Conservation (phyloP, 768 basidiomycete genomes). For the Auriscalpium orientale region DNA sequence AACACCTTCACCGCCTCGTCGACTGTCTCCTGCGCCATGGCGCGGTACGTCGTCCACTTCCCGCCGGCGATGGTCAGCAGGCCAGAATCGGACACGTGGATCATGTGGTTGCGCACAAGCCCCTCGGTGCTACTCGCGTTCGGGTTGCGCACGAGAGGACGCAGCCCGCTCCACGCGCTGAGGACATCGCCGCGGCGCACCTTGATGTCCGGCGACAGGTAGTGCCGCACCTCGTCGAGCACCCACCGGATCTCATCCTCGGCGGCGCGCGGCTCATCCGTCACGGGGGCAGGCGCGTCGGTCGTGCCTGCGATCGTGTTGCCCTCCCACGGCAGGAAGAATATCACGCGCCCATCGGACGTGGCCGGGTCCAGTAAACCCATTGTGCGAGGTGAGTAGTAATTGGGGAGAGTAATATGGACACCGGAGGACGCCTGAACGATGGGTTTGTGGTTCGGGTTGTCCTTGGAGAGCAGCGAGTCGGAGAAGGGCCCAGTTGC, state of each 20-base stretch:
- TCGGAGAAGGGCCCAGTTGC: conserved; percentile 96
- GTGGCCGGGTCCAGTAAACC: conserved; percentile 93
- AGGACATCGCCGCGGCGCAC: conserved; percentile 93
- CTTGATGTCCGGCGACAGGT: conserved; percentile 87
- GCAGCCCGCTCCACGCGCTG: conserved; percentile 88
- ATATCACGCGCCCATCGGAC: conserved; percentile 94
- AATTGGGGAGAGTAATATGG: conserved; percentile 95
- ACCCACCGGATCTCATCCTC: conserved; percentile 98
- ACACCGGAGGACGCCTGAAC: conserved; percentile 90
- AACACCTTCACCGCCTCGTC: conserved; percentile 80
- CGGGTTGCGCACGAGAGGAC: conserved; percentile 86
- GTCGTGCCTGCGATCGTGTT: conserved; percentile 97
- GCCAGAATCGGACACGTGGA: conserved; percentile 72
- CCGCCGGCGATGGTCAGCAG: conserved; percentile 93
- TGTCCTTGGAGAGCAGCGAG: conserved; percentile 73
- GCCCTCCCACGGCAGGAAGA: conserved; percentile 98
- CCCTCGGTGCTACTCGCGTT: conserved; percentile 70
- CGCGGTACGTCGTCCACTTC: conserved; percentile 97
- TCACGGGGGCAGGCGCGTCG: conserved; percentile 70
- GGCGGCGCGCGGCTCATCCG: conserved; percentile 66
- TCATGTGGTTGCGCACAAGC: conserved; percentile 89
- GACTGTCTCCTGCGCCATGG: conserved; percentile 94
- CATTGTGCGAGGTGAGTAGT: conserved; percentile 93
- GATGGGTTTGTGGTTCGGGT: conserved; percentile 71
- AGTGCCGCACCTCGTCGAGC: conserved; percentile 84